phyloP scores from a whole-genome alignment of 2,329 filamentous ascomycete genomes.

The Neospermospora avenae region DNA sequence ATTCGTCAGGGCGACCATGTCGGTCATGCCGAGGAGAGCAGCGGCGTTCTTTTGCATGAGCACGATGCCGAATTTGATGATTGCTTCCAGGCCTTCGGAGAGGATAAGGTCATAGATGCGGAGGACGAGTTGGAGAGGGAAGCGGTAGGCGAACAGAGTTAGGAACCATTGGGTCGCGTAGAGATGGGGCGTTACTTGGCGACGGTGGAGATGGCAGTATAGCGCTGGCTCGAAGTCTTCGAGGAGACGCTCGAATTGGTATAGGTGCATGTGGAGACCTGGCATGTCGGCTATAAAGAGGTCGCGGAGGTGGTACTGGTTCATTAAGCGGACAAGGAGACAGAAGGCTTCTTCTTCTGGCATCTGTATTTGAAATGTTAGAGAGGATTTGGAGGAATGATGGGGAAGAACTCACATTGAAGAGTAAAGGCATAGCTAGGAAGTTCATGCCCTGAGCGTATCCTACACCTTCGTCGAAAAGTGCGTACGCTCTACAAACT shows the following conservation, averaged over 20 bases:
- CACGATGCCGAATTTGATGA: constrained; percentile 90
- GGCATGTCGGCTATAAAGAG: constrained; percentile 97
- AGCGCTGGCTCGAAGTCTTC: constrained; percentile 93
- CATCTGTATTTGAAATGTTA: constrained; percentile 57
- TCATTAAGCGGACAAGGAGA: constrained; percentile 90
- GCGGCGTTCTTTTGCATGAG: constrained; percentile 93
- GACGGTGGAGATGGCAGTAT: constrained; percentile 88
- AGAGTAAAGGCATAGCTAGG: constrained; percentile 90
- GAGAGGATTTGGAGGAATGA: constrained; percentile 7
- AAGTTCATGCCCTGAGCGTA: constrained; percentile 99
- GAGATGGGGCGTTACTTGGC: constrained; percentile 82
- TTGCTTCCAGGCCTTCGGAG: constrained; percentile 87
- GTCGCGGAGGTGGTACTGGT: constrained; percentile 88
- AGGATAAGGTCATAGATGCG: constrained; percentile 95
- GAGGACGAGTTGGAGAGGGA: constrained; percentile 91
- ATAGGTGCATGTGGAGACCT: constrained; percentile 86
- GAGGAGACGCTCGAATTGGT: constrained; percentile 90
- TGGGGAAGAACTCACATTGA: constrained; percentile 63
- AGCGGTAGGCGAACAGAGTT: constrained; percentile 96
- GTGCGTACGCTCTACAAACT: constrained; percentile 93
- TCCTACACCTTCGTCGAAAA: constrained; percentile 91
- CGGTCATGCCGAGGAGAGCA: constrained; percentile 75
- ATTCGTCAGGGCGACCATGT: constrained; percentile 84
- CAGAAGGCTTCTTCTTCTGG: constrained; percentile 96
- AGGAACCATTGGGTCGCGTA: constrained; percentile 99